These are phyloP conservation scores for Aureobasidium sp. DNA, from an alignment of 2,329 filamentous ascomycete species.

Conservation along the genomic window DNA sequence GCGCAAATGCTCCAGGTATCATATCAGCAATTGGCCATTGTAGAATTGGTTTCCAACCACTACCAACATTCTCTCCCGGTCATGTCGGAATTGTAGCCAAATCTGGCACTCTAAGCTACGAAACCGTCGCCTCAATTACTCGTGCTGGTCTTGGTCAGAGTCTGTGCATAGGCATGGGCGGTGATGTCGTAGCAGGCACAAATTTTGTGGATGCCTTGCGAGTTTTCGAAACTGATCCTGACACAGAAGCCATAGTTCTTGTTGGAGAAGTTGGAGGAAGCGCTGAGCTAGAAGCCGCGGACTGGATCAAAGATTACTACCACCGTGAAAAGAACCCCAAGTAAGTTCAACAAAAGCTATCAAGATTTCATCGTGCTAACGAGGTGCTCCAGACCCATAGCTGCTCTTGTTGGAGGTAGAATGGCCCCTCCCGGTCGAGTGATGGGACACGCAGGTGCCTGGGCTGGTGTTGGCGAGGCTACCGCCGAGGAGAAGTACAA, in stretches of 20 bases:
- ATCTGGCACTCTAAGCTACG: conserved; percentile 73
- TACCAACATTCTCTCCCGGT: conserved; percentile 63
- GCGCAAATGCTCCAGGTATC: conserved; percentile 75
- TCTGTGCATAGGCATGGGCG: conserved; percentile 69
- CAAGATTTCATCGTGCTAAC: neutral
- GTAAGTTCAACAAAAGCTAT: conserved; percentile 35
- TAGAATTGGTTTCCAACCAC: conserved; percentile 68
- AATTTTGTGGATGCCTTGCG: conserved; percentile 64
- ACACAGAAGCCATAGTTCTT: conserved; percentile 65
- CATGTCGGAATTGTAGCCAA: conserved; percentile 72
- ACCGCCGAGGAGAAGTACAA: conserved; percentile 59
- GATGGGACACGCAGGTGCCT: conserved; percentile 77
- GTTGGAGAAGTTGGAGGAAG: conserved; percentile 67
- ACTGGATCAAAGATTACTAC: conserved; percentile 64
- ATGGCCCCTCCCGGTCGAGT: conserved; percentile 57
- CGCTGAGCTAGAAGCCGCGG: conserved; percentile 63
- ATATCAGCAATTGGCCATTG: conserved; percentile 67
- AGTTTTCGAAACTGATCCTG: conserved; percentile 58
- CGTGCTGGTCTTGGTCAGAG: conserved; percentile 70
- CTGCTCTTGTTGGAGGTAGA: conserved; percentile 62
- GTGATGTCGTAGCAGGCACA: conserved; percentile 67
- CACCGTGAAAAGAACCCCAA: conserved; percentile 54
- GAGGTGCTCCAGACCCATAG: conserved; percentile 53
- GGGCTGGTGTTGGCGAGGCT: conserved; percentile 59
- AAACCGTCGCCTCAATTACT: conserved; percentile 68